phyloP scores from a whole-genome alignment of 1,284 basidiomycete genomes.

The Pyrrhoderma noxium region DNA sequence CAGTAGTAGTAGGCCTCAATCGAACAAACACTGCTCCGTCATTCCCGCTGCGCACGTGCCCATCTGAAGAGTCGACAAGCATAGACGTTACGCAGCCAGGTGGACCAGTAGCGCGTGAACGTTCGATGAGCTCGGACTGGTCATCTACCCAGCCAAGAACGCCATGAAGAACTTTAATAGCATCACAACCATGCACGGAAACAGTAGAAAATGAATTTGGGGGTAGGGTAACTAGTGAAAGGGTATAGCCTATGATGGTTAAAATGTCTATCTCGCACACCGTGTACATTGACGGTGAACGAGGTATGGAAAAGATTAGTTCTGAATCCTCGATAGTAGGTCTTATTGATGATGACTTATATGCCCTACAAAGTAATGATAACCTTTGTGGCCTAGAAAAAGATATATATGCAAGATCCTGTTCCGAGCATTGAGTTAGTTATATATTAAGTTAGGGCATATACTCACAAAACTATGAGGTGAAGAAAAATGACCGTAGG shows the following conservation, averaged over 20 bases:
- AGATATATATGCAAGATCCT: slow-evolving; percentile 15
- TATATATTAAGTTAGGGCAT: background rate
- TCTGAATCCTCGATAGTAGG: slow-evolving; percentile 12
- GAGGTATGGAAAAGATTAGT: slow-evolving; percentile 15
- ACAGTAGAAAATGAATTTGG: slow-evolving; percentile 14
- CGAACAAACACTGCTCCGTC: slow-evolving; percentile 19
- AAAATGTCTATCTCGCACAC: slow-evolving; percentile 14
- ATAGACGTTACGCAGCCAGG: slow-evolving; percentile 17
- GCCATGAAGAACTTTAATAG: slow-evolving; percentile 19
- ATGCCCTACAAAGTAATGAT: slow-evolving; percentile 8
- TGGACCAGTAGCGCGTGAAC: slow-evolving; percentile 12
- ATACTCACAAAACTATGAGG: slow-evolving; percentile 8
- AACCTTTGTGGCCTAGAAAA: slow-evolving; percentile 6
- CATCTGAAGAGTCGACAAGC: slow-evolving; percentile 18
- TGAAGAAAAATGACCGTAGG: slow-evolving; percentile 6
- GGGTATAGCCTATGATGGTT: slow-evolving; percentile 7
- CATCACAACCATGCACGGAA: slow-evolving; percentile 11
- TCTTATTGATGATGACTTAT: slow-evolving; percentile 12
- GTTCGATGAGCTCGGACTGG: slow-evolving; percentile 16
- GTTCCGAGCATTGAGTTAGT: background rate
- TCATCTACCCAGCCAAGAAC: slow-evolving; percentile 15
- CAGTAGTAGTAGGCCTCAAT: slow-evolving; percentile 14
- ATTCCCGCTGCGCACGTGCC: slow-evolving; percentile 18
- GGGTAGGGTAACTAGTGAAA: slow-evolving; percentile 16
- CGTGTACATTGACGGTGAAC: background rate